Evolutionary conservation across 768 basidiomycete species (phyloP).

Genomic region (Mycena chlorophos): DNA sequence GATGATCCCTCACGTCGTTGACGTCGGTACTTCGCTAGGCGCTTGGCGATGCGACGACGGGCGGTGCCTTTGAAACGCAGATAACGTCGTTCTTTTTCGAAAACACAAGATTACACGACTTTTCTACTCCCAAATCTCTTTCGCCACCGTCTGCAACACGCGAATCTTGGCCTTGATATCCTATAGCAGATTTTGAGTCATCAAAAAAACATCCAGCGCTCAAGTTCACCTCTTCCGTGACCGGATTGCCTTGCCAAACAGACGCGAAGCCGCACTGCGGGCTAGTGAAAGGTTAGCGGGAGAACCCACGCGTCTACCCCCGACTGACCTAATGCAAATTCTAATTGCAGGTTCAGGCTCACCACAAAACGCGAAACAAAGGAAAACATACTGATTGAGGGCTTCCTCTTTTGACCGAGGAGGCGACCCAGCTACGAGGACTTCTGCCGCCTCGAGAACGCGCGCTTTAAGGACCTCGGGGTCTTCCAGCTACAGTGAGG

Average conservation of each 20-base stretch:
- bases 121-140: slow-evolving; percentile 42
- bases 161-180: slow-evolving; percentile 51
- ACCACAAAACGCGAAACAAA: slow-evolving; percentile 1
- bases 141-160: slow-evolving; percentile 46
- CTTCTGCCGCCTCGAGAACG: slow-evolving; percentile 54
- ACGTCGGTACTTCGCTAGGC: too few relatives aligned
- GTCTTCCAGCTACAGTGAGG: slow-evolving; percentile 48
- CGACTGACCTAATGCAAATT: slow-evolving; percentile 40
- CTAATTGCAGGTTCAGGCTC: slow-evolving; percentile 28
- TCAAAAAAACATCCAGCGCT: slow-evolving; percentile 2
- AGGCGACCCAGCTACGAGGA: slow-evolving; percentile 44
- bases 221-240: slow-evolving; percentile 46
- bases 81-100: too few relatives aligned
- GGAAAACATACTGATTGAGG: slow-evolving; percentile 52
- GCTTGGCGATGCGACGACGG: too few relatives aligned
- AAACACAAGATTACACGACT: too few relatives aligned
- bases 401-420: slow-evolving; percentile 49
- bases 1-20: too few relatives aligned
- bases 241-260: slow-evolving; percentile 56
- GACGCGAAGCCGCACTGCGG: slow-evolving; percentile 68
- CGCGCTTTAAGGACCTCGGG: slow-evolving; percentile 49
- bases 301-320: background rate
- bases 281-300: slow-evolving; percentile 26
- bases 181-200: slow-evolving; percentile 27
- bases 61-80: too few relatives aligned